These are phyloP conservation scores for Phanerochaete sordida DNA, from an alignment of 768 basidiomycete genomes.

Conservation along the genomic window DNA sequence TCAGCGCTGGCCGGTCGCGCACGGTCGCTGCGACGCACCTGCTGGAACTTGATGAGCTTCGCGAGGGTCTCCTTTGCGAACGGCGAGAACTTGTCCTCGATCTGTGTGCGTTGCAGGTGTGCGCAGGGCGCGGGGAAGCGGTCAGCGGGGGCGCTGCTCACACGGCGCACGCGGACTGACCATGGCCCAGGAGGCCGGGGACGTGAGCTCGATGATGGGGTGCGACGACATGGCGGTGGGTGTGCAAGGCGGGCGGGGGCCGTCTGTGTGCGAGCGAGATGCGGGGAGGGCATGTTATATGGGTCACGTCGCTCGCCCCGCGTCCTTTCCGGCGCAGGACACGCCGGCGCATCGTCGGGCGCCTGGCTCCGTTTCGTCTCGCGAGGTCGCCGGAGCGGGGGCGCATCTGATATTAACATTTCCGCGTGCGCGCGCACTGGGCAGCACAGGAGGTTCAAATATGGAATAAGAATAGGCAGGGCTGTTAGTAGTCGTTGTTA, in stretches of 20 bases:
- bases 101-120: constrained; percentile 33
- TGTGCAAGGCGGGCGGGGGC: background rate
- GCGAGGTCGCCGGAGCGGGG: background rate
- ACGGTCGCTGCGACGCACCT: constrained; percentile 42
- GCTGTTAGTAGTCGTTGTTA: background rate
- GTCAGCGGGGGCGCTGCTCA: too few species aligned
- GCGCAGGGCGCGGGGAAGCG: too few species aligned
- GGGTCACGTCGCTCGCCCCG: background rate
- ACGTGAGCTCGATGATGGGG: constrained; percentile 74
- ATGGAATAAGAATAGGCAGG: background rate
- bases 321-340: constrained; percentile 1
- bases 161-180: constrained; percentile 37
- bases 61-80: constrained; percentile 84
- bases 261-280: background rate
- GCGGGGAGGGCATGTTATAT: background rate
- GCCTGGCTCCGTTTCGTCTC: background rate
- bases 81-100: constrained; percentile 91
- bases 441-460: background rate
- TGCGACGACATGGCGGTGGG: constrained; percentile 48
- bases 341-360: background rate
- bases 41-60: constrained; percentile 80
- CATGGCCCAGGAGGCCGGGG: constrained; percentile 84
- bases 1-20: background rate
- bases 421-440: background rate
- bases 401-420: background rate